Base-by-base conservation (phyloP, 345 rosid species). In the Xanthoceras sorbifolium region DNA sequence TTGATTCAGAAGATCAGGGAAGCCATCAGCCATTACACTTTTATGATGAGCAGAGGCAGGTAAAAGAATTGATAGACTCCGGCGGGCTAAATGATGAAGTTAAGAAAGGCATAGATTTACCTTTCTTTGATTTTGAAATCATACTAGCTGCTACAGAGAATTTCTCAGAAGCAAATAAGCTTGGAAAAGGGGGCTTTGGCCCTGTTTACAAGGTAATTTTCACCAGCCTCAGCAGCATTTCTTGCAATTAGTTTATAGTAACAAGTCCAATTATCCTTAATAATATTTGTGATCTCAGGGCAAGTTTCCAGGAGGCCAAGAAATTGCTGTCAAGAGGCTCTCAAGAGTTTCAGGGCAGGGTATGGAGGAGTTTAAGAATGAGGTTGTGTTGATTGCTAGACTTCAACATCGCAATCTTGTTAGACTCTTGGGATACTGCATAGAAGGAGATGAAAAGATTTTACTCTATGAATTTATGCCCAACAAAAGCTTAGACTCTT, bases 161-260 rank as follows among this genome's bases (percentile, higher is more conserved):
- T 72, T 90, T 90, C 69, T 84, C 88, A 0, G 81, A 81, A 10
- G 73, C 72, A 36, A 90, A 88, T 78, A 85, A 78, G 79, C 89
- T 90, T 3, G 93, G 91, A 7, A 84, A 74, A 71, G 91, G 93
- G 0, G 91, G 93, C 0, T 90, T 90, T 59, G 91, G 93, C n/a
- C 89, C 90, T 5, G 93, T 90, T 54, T 90, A 86, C 76, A 90
- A 84, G 91, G 91, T 85, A 60, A 63, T 40, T 8, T 20, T 63
- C 54, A 2, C 55, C 18, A 36, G 22, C 22, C 9, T 50, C 22
- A 48, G 60, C 46, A 22, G 9, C 31, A 38, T 44, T 69, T 36
- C 1, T 36, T 59, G 26, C 26, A 50, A 9, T 20, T 20, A 44
- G 66, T 55, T 48, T 46, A 10, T 22, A 1, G 57, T 46, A 48